Percentiles rank a stretch among this genome's conserved stretches.
These are phyloP conservation scores for Mycena floridula DNA, from an alignment of 768 basidiomycete genomes.

Conservation along the genomic window DNA sequence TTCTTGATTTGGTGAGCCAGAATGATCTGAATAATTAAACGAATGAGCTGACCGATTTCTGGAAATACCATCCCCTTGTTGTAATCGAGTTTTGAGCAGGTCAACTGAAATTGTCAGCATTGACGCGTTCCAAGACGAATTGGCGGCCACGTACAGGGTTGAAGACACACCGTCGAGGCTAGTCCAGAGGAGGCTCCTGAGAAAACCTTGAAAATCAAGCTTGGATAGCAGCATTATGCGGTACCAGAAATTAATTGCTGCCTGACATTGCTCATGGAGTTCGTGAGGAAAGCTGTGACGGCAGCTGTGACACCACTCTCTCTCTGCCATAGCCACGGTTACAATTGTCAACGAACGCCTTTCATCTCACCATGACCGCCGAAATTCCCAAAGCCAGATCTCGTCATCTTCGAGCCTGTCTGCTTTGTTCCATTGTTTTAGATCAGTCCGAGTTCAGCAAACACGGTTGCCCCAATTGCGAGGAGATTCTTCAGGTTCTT, in stretches of 20 bases:
- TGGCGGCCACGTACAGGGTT: conserved; percentile 53
- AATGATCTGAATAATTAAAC: background rate
- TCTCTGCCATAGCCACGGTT: too few species aligned
- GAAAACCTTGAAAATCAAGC: conserved; percentile 1
- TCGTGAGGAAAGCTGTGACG: background rate
- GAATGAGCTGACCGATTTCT: background rate
- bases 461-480: conserved; percentile 94
- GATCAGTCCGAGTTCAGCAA: conserved; percentile 77
- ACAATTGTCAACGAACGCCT: background rate
- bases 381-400: background rate
- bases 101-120: conserved; percentile 52
- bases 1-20: too few species aligned
- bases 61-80: conserved; percentile 69
- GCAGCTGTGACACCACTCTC: background rate
- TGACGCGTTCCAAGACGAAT: background rate
- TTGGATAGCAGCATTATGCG: conserved; percentile 7
- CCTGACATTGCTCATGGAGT: conserved; percentile 58
- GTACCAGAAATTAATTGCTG: conserved; percentile 62
- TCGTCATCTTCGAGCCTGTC: conserved; percentile 71
- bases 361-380: background rate
- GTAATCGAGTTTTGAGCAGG: conserved; percentile 86
- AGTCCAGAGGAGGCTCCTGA: conserved; percentile 77
- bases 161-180: conserved; percentile 65
- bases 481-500: conserved; percentile 88
- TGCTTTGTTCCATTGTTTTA: conserved; percentile 90